Evolutionary conservation across 306 rosid genomes (phyloP), one percentile per base, ranked within the genome.

Genomic region (Crotalaria pallida): DNA sequence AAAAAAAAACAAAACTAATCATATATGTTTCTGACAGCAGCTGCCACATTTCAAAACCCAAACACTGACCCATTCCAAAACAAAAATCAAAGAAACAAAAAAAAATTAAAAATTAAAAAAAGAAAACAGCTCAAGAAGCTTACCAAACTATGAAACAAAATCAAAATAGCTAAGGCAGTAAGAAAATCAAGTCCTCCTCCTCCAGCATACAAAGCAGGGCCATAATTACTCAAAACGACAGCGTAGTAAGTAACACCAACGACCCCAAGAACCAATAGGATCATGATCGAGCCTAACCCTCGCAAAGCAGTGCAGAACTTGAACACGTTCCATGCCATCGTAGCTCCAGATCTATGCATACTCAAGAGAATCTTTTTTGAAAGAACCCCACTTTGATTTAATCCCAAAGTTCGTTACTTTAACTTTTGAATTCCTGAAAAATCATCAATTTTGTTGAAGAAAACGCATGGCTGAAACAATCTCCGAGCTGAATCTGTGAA

Each of bases 281-380:
- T 91, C 96, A 95, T 95, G 83, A 95, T 92, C 79, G 99, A 95
- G 63, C 99, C 99, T 68, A 95, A 82, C 55, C 97, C 99, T 65
- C 99, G 88, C 19, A 95, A 80, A 76, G 93, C 99, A 44, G 96
- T 89, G 67, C 99, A 95, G 82, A 95, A 95, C 91, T 95, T 89
- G 90, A 95, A 95, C 81, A 95, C 97, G 67, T 95, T 95, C 99
- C 99, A 95, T 53, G 99, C 97, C 97, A 95, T 95, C 48, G 96
- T 80, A 38, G 85, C 89, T 58, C 96, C 99, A 89, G 97, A 95
- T 95, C 99, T 95, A 85, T 95, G 96, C 97, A 95, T 91, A 80
- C 72, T 80, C 77, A 41, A 60, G 10, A 72, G 59, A 41, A 60
- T n/a, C n/a, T n/a, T n/a, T n/a, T n/a, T n/a, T n/a, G n/a, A 33